Base-by-base conservation (phyloP, 2,329 filamentous ascomycete genomes). In the Tolypocladium ovalisporum region DNA sequence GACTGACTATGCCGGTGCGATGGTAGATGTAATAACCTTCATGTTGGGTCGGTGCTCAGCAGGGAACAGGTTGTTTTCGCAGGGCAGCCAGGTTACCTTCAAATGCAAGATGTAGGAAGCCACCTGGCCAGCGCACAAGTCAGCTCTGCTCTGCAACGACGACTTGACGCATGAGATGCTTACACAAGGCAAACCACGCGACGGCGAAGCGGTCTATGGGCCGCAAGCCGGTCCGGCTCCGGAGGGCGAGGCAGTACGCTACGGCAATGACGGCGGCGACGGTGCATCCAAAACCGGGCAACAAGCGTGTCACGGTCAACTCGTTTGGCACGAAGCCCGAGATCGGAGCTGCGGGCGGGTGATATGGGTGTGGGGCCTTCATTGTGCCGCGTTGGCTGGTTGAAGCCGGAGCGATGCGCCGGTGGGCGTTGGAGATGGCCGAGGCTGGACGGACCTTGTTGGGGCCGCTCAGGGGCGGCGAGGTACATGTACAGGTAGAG, bases 21-120 rank as follows among this genome's bases (percentile, higher is more conserved):
- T 92, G 84, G 61, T 82, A 71, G 61, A 91, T 79, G 68, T 90
- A 95, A 71, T 95, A 96, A 40, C 86, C 83, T 85, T n/a, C n/a
- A n/a, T n/a, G n/a, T n/a, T 17, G 22, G 49, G 17, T n/a, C 10
- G 19, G 24, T 17, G 32, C 55, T 63, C 51, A 61, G 55, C 55
- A 36, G 44, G 34, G 36, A 7, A n/a, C 7, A 35, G 36, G 19
- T 22, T 29, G 3, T 22, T 24, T 34, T n/a, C n/a, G n/a, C n/a
- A n/a, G n/a, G n/a, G n/a, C n/a, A 42, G 22, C 34, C 3, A 24
- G 37, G 69, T 60, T 62, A 83, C 87, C 89, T 75, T 96, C 90
- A 70, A 96, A 96, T 66, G 88, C 85, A 57, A 87, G 79, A 72
- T 96, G 91, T 40, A 96, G 77, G 63, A 80, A 83, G 2, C 83